Evolutionary conservation across 345 rosid genomes (phyloP), one percentile per base, ranked within the genome.

Genomic region (Barbarea vulgaris): DNA sequence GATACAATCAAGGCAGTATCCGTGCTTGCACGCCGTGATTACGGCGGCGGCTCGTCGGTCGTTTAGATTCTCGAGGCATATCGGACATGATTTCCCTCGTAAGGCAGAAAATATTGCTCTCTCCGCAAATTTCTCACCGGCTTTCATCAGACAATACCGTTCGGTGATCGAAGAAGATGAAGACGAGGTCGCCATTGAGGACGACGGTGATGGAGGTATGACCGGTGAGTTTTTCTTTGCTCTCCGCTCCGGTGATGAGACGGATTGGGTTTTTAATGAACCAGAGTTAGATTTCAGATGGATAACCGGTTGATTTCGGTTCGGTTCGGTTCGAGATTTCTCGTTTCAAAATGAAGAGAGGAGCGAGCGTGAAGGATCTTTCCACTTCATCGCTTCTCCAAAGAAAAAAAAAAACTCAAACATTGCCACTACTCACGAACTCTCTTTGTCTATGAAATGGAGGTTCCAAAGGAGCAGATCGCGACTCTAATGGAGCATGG

Each of bases 401-500:
- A 64, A 36, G 25, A 17, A 33, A n/a, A 56, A 13, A 1, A 10
- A 1, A 9, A 36, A 34, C 15, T 19, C 57, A 42, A 53, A 6
- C 67, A 64, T 71, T 56, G 47, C 21, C 62, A 71, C 73, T 77
- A 39, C 54, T 46, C 9, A 65, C 77, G 54, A 78, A 48, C 77
- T 72, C 80, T 30, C 57, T 69, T 13, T 9, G 30, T 55, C 66
- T 68, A 28, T 59, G 41, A 53, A 79, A 95, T 95, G 99, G 98
- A 95, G 47, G 81, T 89, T 55, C 87, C 98, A 2, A 89, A 86
- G 76, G 98, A 95, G 21, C 99, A 90, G 70, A 88, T 90, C 80
- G 51, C 87, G 14, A 54, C 89, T 47, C 86, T 90, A 51, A 86
- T 95, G 80, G 98, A 92, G 74, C 83, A 85, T n/a, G 91, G 87